phyloP scores from a whole-genome alignment of 495 filamentous ascomycete species.

The Penicillium fimorum region DNA sequence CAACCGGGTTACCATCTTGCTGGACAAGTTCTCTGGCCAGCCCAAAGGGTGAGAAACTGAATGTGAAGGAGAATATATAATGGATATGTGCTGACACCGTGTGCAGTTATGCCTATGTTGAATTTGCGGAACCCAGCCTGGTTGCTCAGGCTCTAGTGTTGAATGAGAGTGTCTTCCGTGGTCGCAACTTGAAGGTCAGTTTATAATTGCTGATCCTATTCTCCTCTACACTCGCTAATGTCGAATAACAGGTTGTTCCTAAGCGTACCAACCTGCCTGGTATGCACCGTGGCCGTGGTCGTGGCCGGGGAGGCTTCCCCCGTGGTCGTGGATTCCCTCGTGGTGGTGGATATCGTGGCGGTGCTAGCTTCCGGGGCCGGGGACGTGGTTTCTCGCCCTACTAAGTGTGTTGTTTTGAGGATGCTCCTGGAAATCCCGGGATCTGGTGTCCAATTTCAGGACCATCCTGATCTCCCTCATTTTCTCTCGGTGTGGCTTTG shows the following conservation, averaged over 20 bases:
- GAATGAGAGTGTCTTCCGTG: conserved; percentile 96
- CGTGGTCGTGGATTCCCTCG: conserved; percentile 65
- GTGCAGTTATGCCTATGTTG: conserved; percentile 94
- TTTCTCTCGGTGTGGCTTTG: conserved; percentile 28
- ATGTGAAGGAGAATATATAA: not conserved
- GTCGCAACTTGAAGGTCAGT: conserved; percentile 85
- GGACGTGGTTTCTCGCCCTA: conserved; percentile 81
- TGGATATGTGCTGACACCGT: conserved; percentile 45
- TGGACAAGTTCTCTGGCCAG: conserved; percentile 97
- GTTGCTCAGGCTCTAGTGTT: conserved; percentile 91
- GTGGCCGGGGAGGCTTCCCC: conserved; percentile 67
- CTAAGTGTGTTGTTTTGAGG: conserved; percentile 38
- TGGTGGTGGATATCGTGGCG: conserved; percentile 77
- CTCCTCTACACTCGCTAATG: conserved; percentile 1
- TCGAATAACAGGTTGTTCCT: conserved; percentile 68
- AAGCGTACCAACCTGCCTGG: conserved; percentile 98
- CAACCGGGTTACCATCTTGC: conserved; percentile 94
- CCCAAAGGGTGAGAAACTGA: conserved; percentile 81
- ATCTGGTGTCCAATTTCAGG: conserved; percentile 7
- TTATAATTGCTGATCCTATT: not conserved
- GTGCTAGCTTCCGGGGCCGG: conserved; percentile 74
- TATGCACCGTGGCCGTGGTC: conserved; percentile 72
- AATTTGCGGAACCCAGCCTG: conserved; percentile 92
- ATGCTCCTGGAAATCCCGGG: conserved; percentile 9
- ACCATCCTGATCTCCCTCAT: conserved; percentile 7